Percentiles rank a stretch among this genome's conserved stretches.
These are phyloP conservation scores for Knoxdaviesia proteae DNA, from an alignment of 2,329 filamentous ascomycete genomes.

Conservation along the genomic window DNA sequence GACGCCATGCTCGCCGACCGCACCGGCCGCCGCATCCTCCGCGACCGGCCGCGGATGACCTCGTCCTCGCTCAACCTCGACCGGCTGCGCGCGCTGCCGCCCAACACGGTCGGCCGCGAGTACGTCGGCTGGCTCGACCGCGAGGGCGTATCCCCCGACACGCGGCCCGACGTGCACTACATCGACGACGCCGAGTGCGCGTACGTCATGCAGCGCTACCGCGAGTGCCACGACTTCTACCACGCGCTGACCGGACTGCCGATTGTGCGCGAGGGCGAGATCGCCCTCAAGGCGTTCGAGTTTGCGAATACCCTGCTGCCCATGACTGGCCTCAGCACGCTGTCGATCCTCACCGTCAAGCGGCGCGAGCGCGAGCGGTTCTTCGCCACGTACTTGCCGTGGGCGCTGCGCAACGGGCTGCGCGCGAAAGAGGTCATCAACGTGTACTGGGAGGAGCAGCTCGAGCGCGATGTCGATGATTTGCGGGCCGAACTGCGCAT, in stretches of 20 bases:
- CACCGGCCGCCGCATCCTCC: conserved; percentile 78
- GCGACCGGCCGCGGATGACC: conserved; percentile 72
- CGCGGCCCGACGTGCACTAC: conserved; percentile 61
- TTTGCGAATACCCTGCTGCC: conserved; percentile 86
- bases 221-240: conserved; percentile 95
- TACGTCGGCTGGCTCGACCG: conserved; percentile 87
- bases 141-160: conserved; percentile 85
- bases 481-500: conserved; percentile 59
- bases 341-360: conserved; percentile 75
- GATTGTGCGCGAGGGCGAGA: conserved; percentile 81
- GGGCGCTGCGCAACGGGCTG: conserved; percentile 72
- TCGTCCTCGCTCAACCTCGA: conserved; percentile 48
- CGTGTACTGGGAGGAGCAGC: conserved; percentile 91
- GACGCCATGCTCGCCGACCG: conserved; percentile 72
- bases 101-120: conserved; percentile 55
- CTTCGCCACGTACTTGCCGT: conserved; percentile 59
- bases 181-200: conserved; percentile 91
- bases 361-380: conserved; percentile 59
- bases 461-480: conserved; percentile 64
- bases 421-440: conserved; percentile 68
- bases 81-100: conserved; percentile 49
- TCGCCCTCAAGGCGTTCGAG: conserved; percentile 95
- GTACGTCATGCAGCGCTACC: conserved; percentile 96
- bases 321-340: conserved; percentile 78
- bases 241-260: conserved; percentile 85